phyloP scores from a whole-genome alignment of 1,284 basidiomycete species.

The Ustilago lituana region DNA sequence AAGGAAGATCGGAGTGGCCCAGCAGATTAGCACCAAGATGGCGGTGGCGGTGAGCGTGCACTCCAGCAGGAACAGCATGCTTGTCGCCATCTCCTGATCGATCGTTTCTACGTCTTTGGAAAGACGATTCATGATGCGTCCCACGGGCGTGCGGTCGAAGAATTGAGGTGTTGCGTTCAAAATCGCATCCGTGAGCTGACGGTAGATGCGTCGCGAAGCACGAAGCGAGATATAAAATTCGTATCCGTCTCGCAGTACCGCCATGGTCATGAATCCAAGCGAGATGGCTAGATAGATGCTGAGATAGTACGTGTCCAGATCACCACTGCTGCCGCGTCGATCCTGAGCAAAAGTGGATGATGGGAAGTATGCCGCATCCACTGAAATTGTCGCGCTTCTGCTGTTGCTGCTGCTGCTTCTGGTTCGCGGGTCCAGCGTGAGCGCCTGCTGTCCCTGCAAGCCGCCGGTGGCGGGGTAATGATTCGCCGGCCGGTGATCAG shows the following conservation, averaged over 20 bases:
- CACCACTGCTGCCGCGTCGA: constrained; percentile 14
- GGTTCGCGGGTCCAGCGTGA: constrained; percentile 7
- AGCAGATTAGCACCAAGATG: constrained; percentile 62
- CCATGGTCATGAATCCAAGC: constrained; percentile 53
- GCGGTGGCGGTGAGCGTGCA: constrained; percentile 51
- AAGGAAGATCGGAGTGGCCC: constrained; percentile 60
- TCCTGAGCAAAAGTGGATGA: background rate
- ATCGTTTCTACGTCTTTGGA: constrained; percentile 66
- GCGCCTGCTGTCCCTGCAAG: constrained; percentile 16
- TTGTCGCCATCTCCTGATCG: constrained; percentile 64
- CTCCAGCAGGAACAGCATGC: constrained; percentile 53
- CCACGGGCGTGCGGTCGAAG: constrained; percentile 65
- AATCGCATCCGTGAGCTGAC: constrained; percentile 78
- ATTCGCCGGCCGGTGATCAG: background rate
- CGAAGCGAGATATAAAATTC: constrained; percentile 56
- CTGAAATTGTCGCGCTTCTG: no score
- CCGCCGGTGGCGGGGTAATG: constrained; percentile 2
- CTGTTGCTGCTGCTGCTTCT: background rate
- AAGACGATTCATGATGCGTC: constrained; percentile 66
- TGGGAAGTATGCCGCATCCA: no score
- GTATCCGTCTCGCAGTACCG: constrained; percentile 54
- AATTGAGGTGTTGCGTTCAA: constrained; percentile 77
- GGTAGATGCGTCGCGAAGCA: constrained; percentile 59
- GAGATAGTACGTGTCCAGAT: constrained; percentile 61
- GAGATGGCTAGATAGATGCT: constrained; percentile 56